These are phyloP conservation scores for Laguncularia racemosa DNA, from an alignment of 345 rosid genomes.

Conservation along the genomic window DNA sequence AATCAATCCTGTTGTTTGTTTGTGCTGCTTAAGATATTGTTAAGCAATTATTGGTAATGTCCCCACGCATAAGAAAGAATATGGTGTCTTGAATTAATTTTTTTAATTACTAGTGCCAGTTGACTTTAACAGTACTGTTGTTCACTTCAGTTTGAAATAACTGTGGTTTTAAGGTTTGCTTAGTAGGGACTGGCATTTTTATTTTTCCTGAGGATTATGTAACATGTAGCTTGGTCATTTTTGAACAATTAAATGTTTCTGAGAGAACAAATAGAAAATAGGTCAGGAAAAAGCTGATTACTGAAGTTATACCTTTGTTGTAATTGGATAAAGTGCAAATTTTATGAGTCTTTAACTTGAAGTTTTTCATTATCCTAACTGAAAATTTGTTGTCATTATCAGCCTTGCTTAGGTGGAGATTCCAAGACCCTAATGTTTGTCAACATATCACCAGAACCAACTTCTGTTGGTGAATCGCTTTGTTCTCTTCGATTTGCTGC, in stretches of 20 bases:
- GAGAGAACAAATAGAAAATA: no score
- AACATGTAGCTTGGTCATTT: no score
- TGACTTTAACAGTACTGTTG: no score
- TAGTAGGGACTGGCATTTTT: not conserved
- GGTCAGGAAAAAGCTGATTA: no score
- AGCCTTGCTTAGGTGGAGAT: slow-evolving; percentile 98
- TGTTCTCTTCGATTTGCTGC: slow-evolving; percentile 95
- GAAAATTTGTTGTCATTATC: slow-evolving; percentile 13
- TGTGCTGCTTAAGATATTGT: not conserved
- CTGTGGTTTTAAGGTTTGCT: no score
- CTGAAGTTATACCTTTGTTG: no score
- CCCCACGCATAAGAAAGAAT: no score
- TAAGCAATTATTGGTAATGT: not conserved
- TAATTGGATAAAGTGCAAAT: not conserved
- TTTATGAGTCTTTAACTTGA: not conserved
- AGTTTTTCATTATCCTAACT: not conserved
- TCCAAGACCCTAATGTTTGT: slow-evolving; percentile 91
- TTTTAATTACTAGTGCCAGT: no score
- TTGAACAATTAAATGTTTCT: no score
- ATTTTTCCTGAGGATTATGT: not conserved
- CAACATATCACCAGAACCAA: slow-evolving; percentile 72
- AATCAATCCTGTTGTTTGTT: not conserved
- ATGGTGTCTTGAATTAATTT: no score
- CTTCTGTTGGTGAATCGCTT: slow-evolving; percentile 78
- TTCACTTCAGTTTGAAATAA: no score